Percentiles rank a stretch among this genome's conserved stretches.
phyloP scores from a whole-genome alignment of 345 rosid genomes.

The Luvunga scandens region DNA sequence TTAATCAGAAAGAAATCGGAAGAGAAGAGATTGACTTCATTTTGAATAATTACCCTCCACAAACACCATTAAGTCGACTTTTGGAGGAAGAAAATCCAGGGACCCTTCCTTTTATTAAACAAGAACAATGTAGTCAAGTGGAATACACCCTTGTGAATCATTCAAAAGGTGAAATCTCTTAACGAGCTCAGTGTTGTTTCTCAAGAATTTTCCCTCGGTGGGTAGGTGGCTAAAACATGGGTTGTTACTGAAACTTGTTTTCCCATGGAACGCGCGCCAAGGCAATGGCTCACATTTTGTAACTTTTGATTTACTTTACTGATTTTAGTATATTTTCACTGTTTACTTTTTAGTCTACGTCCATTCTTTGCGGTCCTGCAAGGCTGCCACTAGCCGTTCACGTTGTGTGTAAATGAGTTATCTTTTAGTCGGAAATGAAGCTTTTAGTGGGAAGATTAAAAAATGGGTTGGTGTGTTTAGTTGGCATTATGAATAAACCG shows the following conservation, averaged over 20 bases:
- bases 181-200: background rate
- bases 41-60: slow-evolving; percentile 69
- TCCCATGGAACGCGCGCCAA: background rate
- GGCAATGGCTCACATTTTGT: background rate
- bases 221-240: too few relatives aligned
- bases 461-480: too few relatives aligned
- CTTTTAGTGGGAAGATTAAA: background rate
- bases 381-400: background rate
- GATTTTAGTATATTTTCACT: background rate
- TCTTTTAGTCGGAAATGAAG: background rate
- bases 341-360: background rate
- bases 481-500: too few relatives aligned
- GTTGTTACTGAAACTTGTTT: background rate
- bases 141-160: slow-evolving; percentile 39
- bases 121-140: slow-evolving; percentile 30
- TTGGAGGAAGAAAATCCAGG: slow-evolving; percentile 78
- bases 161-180: slow-evolving; percentile 28
- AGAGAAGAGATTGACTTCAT: slow-evolving; percentile 83
- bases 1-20: slow-evolving; percentile 68
- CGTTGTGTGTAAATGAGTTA: background rate
- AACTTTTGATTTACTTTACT: background rate
- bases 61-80: slow-evolving; percentile 57
- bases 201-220: background rate
- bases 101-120: slow-evolving; percentile 49
- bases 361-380: background rate